Base-by-base conservation (phyloP, 2,329 filamentous ascomycete species). In the Ophiostoma piceae region DNA sequence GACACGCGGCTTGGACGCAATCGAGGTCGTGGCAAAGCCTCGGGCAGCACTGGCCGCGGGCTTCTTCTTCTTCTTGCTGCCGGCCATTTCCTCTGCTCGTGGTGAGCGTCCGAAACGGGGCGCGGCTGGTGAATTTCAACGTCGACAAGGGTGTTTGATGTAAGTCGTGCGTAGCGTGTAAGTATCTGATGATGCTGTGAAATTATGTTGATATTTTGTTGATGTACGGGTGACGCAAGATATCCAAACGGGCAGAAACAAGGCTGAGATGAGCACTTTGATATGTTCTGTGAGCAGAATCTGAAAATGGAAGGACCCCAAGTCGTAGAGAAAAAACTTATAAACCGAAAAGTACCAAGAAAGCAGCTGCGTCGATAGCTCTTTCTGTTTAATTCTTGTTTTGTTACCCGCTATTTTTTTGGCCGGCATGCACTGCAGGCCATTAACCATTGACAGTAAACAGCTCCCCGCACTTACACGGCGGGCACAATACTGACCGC, bases 21-120 rank as follows among this genome's bases (percentile, higher is more conserved):
- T 86, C 1, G 94, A 98, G 14, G 92, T 96, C 5, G 95, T 99
- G 73, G 94, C 92, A 81, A 97, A 96, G 22, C 94, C 95, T 79
- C 95, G 86, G 54, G 93, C 92, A 71, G 94, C 92, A 79, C 97
- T 98, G 41, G 90, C 87, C 35, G 87, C 87, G 69, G 91, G 85
- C 85, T 97, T 98, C 84, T 92, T 96, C 82, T 97, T 97, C 82
- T 96, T 97, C 80, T 92, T 91, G 76, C 84, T 88, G 71, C 82
- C 84, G 70, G 90, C 90, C 91, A 94, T 94, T 74, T 73, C 62
- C 62, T 41, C 62, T 12, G 62, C 62, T 65, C 62, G 35, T 39
- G 76, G 47, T 43, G 37, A 64, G 43, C 60, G 22, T 67, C 26
- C n/a, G 62, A 69, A 70, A 72, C 51, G 54, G 64, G 67, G 47